Evolutionary conservation across 352 stramenopile species (phyloP), one percentile per base, ranked within the genome.

Genomic region (Globisporangium polare): DNA sequence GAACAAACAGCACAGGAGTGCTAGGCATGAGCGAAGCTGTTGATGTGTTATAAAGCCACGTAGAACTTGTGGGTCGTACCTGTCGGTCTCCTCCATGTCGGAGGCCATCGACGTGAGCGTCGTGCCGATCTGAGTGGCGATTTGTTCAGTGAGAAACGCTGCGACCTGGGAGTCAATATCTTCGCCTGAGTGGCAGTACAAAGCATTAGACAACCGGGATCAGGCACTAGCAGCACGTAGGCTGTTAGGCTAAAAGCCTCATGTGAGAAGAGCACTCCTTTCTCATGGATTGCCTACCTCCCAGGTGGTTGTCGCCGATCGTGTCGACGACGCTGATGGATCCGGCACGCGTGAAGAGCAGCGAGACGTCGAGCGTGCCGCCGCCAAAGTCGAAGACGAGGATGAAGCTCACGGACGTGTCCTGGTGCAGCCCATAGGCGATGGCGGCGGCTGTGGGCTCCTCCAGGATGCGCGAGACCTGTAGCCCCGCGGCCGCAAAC

Each of bases 361-460:
- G 69, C 58, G 90, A 97, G 24, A 99, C 95, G 70, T 99, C 96
- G 56, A 99, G 96, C 9, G 96, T 99, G 27, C 96, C 96, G 45
- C 96, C 96, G 53, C 96, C 96, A 68, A 99, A 96, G 71, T 99
- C 97, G 65, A 99, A 98, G 27, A 99, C 97, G 42, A 98, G 88
- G 9, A 99, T 91, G 86, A 92, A 98, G 46, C 89, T 94, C 66
- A 98, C 92, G 24, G 80, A 70, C 20, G 74, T 68, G 54, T 92
- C 90, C 68, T 98, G 97, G 63, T 98, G 96, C 17, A 99, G 71
- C 24, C 97, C 96, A 71, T 99, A 99, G 3, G 96, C 97, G 78
- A 99, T 97, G 6, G 97, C 97, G 6, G 97, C 97, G 22, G 97
- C 97, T 10, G 97, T 99, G 20, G 97, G 97, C 75, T 99, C 97